A percentile compares a stretch with the other conserved stretches of the same genome.
These are phyloP conservation scores for Porodaedalea pini DNA, from an alignment of 1,284 basidiomycete species.

Conservation along the genomic window DNA sequence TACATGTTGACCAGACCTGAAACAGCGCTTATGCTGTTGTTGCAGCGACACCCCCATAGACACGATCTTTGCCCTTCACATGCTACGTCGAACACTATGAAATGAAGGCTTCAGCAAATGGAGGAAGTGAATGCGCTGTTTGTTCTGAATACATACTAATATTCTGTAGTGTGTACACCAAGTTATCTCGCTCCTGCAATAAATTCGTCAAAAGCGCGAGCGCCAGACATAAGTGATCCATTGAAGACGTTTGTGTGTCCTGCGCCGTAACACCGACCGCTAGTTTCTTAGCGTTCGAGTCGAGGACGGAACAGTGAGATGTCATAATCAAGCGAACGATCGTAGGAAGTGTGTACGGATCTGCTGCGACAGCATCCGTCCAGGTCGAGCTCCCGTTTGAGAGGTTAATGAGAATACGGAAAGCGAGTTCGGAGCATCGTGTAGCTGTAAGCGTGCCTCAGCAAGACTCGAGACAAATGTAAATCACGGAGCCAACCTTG, in stretches of 20 bases:
- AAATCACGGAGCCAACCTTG: background rate
- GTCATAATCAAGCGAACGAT: conserved; percentile 44
- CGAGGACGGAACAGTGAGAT: conserved; percentile 28
- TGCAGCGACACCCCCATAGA: conserved; percentile 22
- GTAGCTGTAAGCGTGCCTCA: conserved; percentile 31
- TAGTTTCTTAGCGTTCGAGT: conserved; percentile 17
- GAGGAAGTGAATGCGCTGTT: background rate
- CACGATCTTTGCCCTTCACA: conserved; percentile 21
- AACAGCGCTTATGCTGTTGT: conserved; percentile 11
- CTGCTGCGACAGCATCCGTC: conserved; percentile 45
- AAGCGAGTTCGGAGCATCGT: conserved; percentile 50
- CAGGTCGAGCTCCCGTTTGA: conserved; percentile 58
- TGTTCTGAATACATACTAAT: background rate
- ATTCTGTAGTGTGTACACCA: conserved; percentile 7
- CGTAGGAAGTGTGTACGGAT: conserved; percentile 42
- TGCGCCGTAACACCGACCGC: conserved; percentile 25
- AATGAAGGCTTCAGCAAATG: background rate
- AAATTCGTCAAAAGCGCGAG: conserved; percentile 71
- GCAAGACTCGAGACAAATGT: background rate
- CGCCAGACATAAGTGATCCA: conserved; percentile 66
- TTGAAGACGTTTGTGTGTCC: conserved; percentile 35
- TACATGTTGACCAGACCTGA: conserved; percentile 20
- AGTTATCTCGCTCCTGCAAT: conserved; percentile 46
- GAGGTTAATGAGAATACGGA: conserved; percentile 65
- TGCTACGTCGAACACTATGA: conserved; percentile 1